A percentile compares a stretch with the other conserved stretches of the same genome.
phyloP scores from a whole-genome alignment of 2,329 filamentous ascomycete species.

The Penicillium janthinellum region DNA sequence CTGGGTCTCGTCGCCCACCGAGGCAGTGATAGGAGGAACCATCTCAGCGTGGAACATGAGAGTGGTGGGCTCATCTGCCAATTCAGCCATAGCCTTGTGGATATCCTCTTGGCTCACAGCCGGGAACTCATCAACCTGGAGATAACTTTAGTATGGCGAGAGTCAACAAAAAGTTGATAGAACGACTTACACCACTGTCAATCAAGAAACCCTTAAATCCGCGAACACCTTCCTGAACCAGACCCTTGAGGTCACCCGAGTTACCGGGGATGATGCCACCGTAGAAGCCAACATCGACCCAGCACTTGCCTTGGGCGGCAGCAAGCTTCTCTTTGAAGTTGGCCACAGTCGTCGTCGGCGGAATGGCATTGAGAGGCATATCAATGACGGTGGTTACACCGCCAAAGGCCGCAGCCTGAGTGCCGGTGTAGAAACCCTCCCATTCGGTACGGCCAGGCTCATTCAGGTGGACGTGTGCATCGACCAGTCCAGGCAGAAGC shows the following conservation, averaged over 20 bases:
- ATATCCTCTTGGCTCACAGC: constrained; percentile 83
- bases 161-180: neutral
- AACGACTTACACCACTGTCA: constrained; percentile 78
- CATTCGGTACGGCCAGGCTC: constrained; percentile 96
- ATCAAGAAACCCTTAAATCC: constrained; percentile 99
- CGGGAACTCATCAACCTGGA: constrained; percentile 89
- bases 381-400: constrained; percentile 96
- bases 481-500: constrained; percentile 86
- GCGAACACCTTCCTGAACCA: constrained; percentile 83
- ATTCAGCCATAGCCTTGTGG: constrained; percentile 72
- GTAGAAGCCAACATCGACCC: constrained; percentile 99
- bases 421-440: constrained; percentile 97
- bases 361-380: constrained; percentile 97
- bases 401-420: constrained; percentile 87
- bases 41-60: constrained; percentile 99
- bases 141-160: constrained; percentile 16
- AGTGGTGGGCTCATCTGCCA: constrained; percentile 80
- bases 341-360: constrained; percentile 85
- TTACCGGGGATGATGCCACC: constrained; percentile 94
- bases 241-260: constrained; percentile 70
- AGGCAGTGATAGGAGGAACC: constrained; percentile 82
- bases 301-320: constrained; percentile 84
- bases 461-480: constrained; percentile 96
- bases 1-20: constrained; percentile 76
- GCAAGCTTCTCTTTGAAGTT: constrained; percentile 82